Evolutionary conservation across 2,329 filamentous ascomycete genomes (phyloP).

Genomic region (Colletotrichum sp.): DNA sequence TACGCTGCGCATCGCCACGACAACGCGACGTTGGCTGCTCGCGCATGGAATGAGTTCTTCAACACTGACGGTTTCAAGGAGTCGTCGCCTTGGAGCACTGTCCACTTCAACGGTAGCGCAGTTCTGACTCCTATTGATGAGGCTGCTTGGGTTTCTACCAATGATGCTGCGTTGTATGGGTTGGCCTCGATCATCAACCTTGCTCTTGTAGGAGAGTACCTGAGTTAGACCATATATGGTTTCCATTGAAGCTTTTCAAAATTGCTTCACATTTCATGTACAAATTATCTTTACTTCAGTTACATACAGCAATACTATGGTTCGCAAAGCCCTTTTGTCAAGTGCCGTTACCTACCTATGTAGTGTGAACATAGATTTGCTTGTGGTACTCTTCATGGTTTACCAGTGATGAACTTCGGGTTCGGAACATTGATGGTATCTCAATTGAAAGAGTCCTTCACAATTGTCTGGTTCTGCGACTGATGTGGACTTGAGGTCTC

Average conservation of each 20-base stretch:
- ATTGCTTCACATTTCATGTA: neutral
- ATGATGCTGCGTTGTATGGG: conserved; percentile 62
- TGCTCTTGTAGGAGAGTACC: conserved; percentile 36
- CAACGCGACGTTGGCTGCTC: conserved; percentile 52
- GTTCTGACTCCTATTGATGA: conserved; percentile 57
- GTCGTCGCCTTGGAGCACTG: conserved; percentile 39
- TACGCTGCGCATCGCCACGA: conserved; percentile 50
- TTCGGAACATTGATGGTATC: neutral
- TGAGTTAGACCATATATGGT: neutral
- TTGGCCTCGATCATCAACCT: conserved; percentile 62
- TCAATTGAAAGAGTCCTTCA: neutral
- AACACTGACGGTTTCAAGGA: conserved; percentile 48
- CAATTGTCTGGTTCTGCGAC: neutral
- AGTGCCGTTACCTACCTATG: neutral
- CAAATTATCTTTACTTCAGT: neutral
- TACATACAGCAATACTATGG: neutral
- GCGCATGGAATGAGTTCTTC: conserved; percentile 62
- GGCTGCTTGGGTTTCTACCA: conserved; percentile 62
- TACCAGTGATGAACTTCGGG: no score
- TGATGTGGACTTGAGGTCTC: neutral
- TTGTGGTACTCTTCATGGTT: neutral
- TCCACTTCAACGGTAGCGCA: conserved; percentile 44
- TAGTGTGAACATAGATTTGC: neutral
- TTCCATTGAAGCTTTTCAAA: neutral
- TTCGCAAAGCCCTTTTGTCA: neutral